These are phyloP conservation scores for Fusarium musae DNA, from an alignment of 2,329 filamentous ascomycete genomes.

Conservation along the genomic window DNA sequence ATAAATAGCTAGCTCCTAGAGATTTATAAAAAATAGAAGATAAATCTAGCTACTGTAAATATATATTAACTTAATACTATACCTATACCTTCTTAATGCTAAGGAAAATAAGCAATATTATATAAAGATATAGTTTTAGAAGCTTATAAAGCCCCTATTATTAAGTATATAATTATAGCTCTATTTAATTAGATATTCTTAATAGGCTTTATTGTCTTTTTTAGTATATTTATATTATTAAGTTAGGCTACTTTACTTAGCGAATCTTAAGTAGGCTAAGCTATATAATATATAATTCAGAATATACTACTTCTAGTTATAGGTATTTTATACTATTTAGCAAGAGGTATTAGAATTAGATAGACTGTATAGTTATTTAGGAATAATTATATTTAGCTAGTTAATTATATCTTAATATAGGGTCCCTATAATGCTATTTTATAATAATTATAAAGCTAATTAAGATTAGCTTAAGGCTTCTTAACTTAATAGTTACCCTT, in stretches of 20 bases:
- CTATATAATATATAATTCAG: background rate
- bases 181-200: background rate
- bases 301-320: background rate
- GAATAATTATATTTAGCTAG: background rate
- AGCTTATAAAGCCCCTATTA: background rate
- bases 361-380: background rate
- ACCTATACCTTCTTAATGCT: background rate
- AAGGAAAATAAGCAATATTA: background rate
- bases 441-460: background rate
- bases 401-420: background rate
- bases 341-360: background rate
- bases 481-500: background rate
- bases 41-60: background rate
- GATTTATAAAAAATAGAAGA: background rate
- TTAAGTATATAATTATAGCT: background rate
- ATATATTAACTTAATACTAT: background rate
- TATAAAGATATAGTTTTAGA: background rate
- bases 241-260: background rate
- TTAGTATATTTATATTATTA: background rate
- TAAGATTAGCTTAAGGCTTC: background rate
- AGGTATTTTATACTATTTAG: background rate
- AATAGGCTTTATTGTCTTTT: background rate
- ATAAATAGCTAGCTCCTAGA: background rate
- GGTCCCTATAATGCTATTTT: rapidly evolving
- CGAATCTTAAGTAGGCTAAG: background rate